Base-by-base conservation (phyloP, 805 yeast genomes). In the Citeromyces matritensis region DNA sequence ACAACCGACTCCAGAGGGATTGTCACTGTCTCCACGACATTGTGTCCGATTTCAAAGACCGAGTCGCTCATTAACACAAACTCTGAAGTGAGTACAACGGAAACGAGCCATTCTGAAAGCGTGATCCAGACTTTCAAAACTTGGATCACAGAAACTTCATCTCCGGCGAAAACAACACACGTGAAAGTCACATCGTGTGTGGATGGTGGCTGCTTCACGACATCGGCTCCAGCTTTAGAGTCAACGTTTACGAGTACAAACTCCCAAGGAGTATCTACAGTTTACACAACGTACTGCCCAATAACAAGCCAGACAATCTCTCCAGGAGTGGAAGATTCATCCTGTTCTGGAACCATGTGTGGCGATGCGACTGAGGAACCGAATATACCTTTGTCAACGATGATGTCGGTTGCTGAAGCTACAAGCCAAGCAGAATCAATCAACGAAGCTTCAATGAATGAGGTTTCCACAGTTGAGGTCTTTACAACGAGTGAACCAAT, bases 11-110 rank as follows among this genome's bases (percentile, higher is more conserved):
- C 21, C 9, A 35, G 35, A 13, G 54, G 62, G 10, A 35, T 37
- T 3, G 48, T 32, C 28, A 64, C 63, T 9, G 44, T 44, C 12
- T 65, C 53, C 49, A 56, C 63, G 10, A 58, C 64, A 5, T 57
- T 55, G 46, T 57, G 63, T 38, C 64, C 65, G 25, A n/a, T n/a
- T n/a, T n/a, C n/a, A n/a, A n/a, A n/a, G n/a, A n/a, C n/a, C n/a
- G n/a, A n/a, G n/a, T n/a, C n/a, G n/a, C 35, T 48, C 24, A 42
- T 49, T 26, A 39, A 10, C 24, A 26, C 36, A 15, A 10, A 17
- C 5, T 15, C 9, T 8, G 6, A 8, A 15, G 9, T n/a, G 28
- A 7, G n/a, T 13, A 26, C 10, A n/a, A 6, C 28, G 10, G n/a
- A n/a, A n/a, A n/a, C n/a, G n/a, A n/a, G n/a, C 10, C 28, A 8